Conservation (phyloP, 2,329 filamentous ascomycete genomes). For the Aspergillus hortae region DNA sequence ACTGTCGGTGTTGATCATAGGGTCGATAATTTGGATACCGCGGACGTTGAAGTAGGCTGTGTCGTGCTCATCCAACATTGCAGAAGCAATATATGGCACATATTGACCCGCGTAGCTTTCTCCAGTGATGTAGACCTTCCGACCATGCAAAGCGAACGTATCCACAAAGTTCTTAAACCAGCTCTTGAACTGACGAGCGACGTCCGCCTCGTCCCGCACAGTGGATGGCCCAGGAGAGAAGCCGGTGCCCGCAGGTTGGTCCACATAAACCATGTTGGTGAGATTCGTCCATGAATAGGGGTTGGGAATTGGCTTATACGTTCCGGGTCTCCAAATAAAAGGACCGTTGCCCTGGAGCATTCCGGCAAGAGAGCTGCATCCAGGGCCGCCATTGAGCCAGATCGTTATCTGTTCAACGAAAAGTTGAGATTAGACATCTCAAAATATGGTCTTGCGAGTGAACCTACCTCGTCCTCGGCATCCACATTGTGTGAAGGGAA, state of each 20-base stretch:
- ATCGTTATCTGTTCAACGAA: no score
- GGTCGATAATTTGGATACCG: conserved; percentile 71
- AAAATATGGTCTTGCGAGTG: no score
- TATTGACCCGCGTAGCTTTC: conserved; percentile 68
- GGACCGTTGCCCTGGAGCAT: no score
- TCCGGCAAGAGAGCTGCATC: no score
- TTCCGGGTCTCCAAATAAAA: no score
- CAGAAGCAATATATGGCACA: conserved; percentile 68
- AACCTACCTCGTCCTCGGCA: no score
- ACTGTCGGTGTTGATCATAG: conserved; percentile 54
- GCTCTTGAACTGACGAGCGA: conserved; percentile 55
- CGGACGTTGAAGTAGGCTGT: conserved; percentile 64
- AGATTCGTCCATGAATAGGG: conserved; percentile 58
- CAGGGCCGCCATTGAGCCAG: no score
- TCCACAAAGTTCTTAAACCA: conserved; percentile 75
- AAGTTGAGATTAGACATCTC: no score
- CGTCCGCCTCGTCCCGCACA: conserved; percentile 48
- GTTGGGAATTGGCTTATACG: no score
- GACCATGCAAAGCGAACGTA: conserved; percentile 63
- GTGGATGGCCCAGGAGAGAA: conserved; percentile 58
- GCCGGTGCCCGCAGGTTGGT: conserved; percentile 55
- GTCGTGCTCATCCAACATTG: conserved; percentile 67
- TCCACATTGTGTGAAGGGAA: no score
- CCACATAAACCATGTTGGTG: conserved; percentile 67
- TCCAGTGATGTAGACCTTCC: conserved; percentile 70